These are phyloP conservation scores for Nitzschia sp. DNA, from an alignment of 108 stramenopile genomes.

Conservation along the genomic window DNA sequence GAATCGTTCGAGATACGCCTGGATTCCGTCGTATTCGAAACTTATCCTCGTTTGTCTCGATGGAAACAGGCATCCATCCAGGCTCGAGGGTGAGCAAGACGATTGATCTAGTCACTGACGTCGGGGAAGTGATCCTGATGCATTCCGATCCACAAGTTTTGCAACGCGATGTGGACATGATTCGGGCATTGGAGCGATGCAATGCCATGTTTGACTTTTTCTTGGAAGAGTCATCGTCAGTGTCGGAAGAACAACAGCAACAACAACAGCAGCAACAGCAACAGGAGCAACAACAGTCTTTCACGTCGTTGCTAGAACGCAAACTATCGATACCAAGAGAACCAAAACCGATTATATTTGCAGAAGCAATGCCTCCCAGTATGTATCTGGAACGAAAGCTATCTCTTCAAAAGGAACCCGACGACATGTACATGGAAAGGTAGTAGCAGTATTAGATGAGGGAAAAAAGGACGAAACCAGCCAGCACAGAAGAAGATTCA, in stretches of 20 bases:
- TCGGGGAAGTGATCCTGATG: conserved; percentile 51
- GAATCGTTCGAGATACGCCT: conserved; percentile 48
- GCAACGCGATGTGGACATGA: conserved; percentile 47
- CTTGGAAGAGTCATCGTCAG: too few relatives aligned
- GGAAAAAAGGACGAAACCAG: too few relatives aligned
- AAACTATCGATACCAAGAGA: not conserved
- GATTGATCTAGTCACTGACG: conserved; percentile 48
- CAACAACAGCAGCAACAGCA: too few relatives aligned
- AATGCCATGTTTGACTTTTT: conserved; percentile 10
- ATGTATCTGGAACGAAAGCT: not conserved
- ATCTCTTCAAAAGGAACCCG: not conserved
- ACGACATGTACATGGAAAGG: not conserved
- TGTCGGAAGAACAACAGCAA: conserved; percentile 63
- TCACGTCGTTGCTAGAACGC: not conserved
- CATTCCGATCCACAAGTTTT: conserved; percentile 40
- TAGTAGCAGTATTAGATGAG: not conserved
- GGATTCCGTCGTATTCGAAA: conserved; percentile 51
- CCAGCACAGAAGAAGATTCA: too few relatives aligned
- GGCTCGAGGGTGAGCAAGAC: conserved; percentile 51
- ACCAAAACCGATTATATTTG: not conserved
- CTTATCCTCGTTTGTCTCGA: conserved; percentile 52
- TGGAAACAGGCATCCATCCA: conserved; percentile 37
- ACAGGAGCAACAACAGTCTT: not conserved
- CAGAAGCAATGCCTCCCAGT: not conserved
- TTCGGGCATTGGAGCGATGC: conserved; percentile 45